A percentile compares a stretch with the other conserved stretches of the same genome.
Conservation (phyloP, 2,329 filamentous ascomycete genomes). For the Raffaelea ambrosiae region DNA sequence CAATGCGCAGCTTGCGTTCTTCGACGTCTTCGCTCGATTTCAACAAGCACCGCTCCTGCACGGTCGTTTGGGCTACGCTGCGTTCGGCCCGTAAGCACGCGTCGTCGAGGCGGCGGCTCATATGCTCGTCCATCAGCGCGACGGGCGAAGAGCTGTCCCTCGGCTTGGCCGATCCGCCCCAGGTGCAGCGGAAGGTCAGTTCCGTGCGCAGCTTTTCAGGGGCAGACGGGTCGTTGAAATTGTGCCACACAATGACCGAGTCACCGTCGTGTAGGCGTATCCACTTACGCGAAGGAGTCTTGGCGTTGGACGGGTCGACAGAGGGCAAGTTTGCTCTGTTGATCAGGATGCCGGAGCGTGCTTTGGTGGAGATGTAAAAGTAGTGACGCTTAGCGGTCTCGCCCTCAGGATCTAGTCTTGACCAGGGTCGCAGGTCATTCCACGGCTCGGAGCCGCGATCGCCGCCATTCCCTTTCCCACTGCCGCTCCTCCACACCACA, state of each 20-base stretch:
- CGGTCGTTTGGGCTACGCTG: slow-evolving; percentile 29
- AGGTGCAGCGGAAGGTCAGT: slow-evolving; percentile 44
- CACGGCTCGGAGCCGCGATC: slow-evolving; percentile 52
- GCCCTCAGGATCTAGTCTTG: slow-evolving; percentile 35
- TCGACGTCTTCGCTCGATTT: slow-evolving; percentile 37
- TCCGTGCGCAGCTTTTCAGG: slow-evolving; percentile 21
- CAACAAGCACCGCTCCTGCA: slow-evolving; percentile 30
- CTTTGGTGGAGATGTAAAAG: slow-evolving; percentile 72
- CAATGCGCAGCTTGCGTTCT: slow-evolving; percentile 31
- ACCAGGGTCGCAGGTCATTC: slow-evolving; percentile 43
- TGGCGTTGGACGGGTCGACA: slow-evolving; percentile 43
- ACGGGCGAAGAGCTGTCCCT: slow-evolving; percentile 21
- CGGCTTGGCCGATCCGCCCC: slow-evolving; percentile 42
- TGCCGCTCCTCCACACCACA: slow-evolving; percentile 61
- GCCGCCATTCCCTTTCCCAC: slow-evolving; percentile 17
- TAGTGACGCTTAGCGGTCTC: slow-evolving; percentile 45
- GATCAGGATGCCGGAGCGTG: slow-evolving; percentile 65
- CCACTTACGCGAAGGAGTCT: slow-evolving; percentile 50
- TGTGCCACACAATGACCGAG: slow-evolving; percentile 61
- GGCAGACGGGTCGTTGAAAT: slow-evolving; percentile 20
- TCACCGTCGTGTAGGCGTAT: slow-evolving; percentile 71
- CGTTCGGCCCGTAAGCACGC: slow-evolving; percentile 37
- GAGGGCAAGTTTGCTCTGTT: slow-evolving; percentile 61
- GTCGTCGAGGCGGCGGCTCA: slow-evolving; percentile 39
- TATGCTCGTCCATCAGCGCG: slow-evolving; percentile 27